Evolutionary conservation across 805 yeast genomes (phyloP).

Genomic region (Babjeviella inositovora): DNA sequence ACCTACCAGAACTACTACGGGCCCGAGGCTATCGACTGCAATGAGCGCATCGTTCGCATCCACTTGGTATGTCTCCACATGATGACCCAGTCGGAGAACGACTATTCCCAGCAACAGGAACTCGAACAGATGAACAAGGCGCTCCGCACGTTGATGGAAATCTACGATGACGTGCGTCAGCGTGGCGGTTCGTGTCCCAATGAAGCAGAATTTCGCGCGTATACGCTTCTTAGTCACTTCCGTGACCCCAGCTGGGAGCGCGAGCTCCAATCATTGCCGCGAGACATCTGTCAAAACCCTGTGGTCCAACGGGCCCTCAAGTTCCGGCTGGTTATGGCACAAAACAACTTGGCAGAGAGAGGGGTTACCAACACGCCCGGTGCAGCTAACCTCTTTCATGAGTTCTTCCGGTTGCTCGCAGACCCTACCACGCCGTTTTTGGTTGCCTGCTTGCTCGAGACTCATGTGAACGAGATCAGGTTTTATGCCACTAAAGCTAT

Average conservation of each 20-base stretch:
- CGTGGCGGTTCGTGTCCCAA: conserved; percentile 57
- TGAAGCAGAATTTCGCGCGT: conserved; percentile 90
- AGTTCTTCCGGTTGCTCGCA: conserved; percentile 45
- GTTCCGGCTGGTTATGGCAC: conserved; percentile 50
- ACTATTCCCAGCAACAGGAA: conserved; percentile 90
- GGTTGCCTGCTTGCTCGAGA: conserved; percentile 61
- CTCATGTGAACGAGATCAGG: conserved; percentile 66
- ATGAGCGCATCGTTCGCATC: conserved; percentile 79
- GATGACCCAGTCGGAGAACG: conserved; percentile 46
- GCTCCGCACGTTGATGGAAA: conserved; percentile 73
- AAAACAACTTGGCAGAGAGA: conserved; percentile 40
- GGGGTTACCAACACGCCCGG: conserved; percentile 38
- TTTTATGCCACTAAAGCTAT: conserved; percentile 58
- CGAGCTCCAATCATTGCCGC: conserved; percentile 55
- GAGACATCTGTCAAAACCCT: conserved; percentile 29
- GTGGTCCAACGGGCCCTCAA: conserved; percentile 57
- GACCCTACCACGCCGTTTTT: conserved; percentile 43
- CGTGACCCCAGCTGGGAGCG: conserved; percentile 78
- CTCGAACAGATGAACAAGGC: conserved; percentile 88
- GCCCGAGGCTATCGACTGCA: conserved; percentile 85
- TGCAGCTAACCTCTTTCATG: conserved; percentile 39
- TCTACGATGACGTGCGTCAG: conserved; percentile 66
- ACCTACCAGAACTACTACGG: conserved; percentile 91
- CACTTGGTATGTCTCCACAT: conserved; percentile 71
- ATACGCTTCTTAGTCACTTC: conserved; percentile 62